phyloP scores from a whole-genome alignment of 805 yeast species.

The Blastobotrys muscicola region DNA sequence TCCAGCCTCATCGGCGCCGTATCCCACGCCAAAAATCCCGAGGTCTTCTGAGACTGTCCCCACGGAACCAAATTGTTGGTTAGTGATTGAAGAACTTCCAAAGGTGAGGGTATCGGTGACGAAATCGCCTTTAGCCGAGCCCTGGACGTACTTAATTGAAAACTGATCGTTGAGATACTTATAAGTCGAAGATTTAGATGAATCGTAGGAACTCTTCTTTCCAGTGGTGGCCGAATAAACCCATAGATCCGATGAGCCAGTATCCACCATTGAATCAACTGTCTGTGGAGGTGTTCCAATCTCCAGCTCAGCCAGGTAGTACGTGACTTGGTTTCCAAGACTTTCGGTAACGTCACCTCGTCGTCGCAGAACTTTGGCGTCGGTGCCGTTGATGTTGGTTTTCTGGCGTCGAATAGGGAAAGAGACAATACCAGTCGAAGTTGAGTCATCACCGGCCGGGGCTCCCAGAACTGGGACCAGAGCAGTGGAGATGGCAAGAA shows the following conservation, averaged over 20 bases:
- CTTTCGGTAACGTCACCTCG: background rate
- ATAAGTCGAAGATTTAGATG: slow-evolving; percentile 14
- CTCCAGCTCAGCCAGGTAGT: slow-evolving; percentile 9
- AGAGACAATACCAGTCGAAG: background rate
- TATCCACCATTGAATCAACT: slow-evolving; percentile 47
- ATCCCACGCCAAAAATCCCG: slow-evolving; percentile 24
- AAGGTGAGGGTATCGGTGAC: slow-evolving; percentile 51
- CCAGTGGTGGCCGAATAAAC: slow-evolving; percentile 24
- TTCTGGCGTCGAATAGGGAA: background rate
- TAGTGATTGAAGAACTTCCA: slow-evolving; percentile 38
- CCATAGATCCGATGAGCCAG: slow-evolving; percentile 66
- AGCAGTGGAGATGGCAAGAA: too few relatives aligned
- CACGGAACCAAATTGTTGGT: slow-evolving; percentile 61
- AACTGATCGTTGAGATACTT: slow-evolving; percentile 14
- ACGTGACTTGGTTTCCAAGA: slow-evolving; percentile 4
- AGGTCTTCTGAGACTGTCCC: slow-evolving; percentile 23
- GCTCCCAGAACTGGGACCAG: too few relatives aligned
- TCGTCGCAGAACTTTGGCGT: background rate
- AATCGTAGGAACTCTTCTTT: slow-evolving; percentile 5
- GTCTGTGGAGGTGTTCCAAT: slow-evolving; percentile 51
- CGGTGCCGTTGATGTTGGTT: background rate
- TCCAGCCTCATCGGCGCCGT: slow-evolving; percentile 13
- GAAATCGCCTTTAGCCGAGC: slow-evolving; percentile 40
- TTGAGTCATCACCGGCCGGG: too few relatives aligned
- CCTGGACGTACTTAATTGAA: slow-evolving; percentile 27